These are phyloP conservation scores for Nitzschia sp. DNA, from an alignment of 108 stramenopile genomes.

Conservation along the genomic window DNA sequence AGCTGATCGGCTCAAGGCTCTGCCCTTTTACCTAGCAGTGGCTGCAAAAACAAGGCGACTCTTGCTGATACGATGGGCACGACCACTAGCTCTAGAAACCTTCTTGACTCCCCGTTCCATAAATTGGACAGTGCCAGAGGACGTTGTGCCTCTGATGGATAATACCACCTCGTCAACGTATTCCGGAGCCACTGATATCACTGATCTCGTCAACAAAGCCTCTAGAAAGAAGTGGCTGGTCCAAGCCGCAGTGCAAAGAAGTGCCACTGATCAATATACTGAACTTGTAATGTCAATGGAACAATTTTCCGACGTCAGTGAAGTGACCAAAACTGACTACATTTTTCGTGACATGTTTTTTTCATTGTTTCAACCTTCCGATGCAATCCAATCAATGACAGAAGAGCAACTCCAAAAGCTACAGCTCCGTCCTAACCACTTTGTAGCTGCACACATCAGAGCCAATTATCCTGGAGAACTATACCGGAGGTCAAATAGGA, in stretches of 20 bases:
- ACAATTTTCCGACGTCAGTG: neutral
- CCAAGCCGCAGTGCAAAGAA: no score
- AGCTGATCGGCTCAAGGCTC: constrained; percentile 40
- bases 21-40: constrained; percentile 33
- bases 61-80: constrained; percentile 36
- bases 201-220: neutral
- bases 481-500: constrained; percentile 10
- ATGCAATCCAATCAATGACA: neutral
- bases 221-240: neutral
- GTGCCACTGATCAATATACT: no score
- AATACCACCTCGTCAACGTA: neutral
- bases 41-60: constrained; percentile 38
- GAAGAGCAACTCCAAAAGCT: neutral
- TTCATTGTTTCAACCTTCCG: constrained; percentile 31
- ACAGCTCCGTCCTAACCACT: constrained; percentile 18
- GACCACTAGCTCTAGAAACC: constrained; percentile 35
- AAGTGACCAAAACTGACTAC: neutral
- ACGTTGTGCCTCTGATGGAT: neutral
- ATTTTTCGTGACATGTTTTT: constrained; percentile 23
- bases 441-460: constrained; percentile 28
- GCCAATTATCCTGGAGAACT: constrained; percentile 30
- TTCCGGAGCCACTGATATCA: neutral
- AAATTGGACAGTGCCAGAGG: constrained; percentile 22
- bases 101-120: constrained; percentile 35
- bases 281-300: neutral